These are phyloP conservation scores for Aspergillus nomiae DNA, from an alignment of 2,329 filamentous ascomycete species.

Conservation along the genomic window DNA sequence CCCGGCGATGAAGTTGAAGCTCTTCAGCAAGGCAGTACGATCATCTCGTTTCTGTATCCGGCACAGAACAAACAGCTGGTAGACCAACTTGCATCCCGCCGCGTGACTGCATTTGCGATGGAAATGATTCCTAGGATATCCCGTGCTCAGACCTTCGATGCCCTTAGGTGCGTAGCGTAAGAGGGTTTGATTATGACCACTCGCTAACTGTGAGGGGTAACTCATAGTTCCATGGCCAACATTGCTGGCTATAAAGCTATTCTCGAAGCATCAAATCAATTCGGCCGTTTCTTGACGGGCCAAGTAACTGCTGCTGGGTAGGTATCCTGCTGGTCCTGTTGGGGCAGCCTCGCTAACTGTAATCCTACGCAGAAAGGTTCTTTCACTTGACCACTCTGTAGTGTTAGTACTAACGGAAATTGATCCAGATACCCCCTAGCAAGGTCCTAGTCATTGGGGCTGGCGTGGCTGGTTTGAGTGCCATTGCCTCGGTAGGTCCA, in stretches of 20 bases:
- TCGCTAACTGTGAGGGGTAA: not conserved
- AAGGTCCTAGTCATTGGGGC: slow-evolving; percentile 90
- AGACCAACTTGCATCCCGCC: slow-evolving; percentile 68
- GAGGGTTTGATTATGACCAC: not conserved
- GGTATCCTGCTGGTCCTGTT: slow-evolving; percentile 16
- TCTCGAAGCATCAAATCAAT: slow-evolving; percentile 84
- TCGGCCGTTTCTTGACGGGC: slow-evolving; percentile 83
- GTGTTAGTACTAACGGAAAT: slow-evolving; percentile 4
- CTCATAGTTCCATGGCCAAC: slow-evolving; percentile 80
- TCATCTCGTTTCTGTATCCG: slow-evolving; percentile 84
- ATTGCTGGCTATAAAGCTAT: slow-evolving; percentile 94
- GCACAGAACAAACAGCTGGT: slow-evolving; percentile 76
- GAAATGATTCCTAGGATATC: slow-evolving; percentile 91
- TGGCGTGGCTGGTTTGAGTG: slow-evolving; percentile 83
- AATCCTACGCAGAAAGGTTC: slow-evolving; percentile 27
- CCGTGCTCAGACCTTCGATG: slow-evolving; percentile 84
- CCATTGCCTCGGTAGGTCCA: slow-evolving; percentile 70
- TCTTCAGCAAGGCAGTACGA: slow-evolving; percentile 68
- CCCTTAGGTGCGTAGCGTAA: slow-evolving; percentile 53
- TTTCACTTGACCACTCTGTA: not conserved
- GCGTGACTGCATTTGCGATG: slow-evolving; percentile 83
- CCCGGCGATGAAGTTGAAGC: slow-evolving; percentile 65
- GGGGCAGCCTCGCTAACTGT: slow-evolving; percentile 26
- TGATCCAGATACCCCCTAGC: slow-evolving; percentile 74
- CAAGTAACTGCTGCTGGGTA: slow-evolving; percentile 85